A percentile compares a stretch with the other conserved stretches of the same genome.
phyloP scores from a whole-genome alignment of 306 rosid species.

The Pueraria montana region DNA sequence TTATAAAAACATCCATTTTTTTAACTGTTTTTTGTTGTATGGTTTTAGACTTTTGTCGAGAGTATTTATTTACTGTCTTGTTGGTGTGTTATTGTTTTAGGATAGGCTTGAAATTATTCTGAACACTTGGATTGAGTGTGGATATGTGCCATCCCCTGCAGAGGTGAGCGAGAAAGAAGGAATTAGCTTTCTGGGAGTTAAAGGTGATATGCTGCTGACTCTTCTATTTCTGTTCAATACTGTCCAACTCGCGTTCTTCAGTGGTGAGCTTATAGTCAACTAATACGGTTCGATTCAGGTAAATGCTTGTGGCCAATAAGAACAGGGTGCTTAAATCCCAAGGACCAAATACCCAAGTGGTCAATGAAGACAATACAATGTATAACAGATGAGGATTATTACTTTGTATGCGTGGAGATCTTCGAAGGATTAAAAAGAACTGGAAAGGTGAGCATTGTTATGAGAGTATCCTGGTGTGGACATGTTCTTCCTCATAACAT shows the following conservation, averaged over 20 bases:
- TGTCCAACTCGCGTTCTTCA: constrained; percentile 9
- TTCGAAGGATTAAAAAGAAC: constrained; percentile 55
- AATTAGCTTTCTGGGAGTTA: constrained; percentile 64
- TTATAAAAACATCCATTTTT: background rate
- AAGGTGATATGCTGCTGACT: constrained; percentile 61
- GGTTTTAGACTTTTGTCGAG: background rate
- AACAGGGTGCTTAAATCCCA: constrained; percentile 79
- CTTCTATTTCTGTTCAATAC: constrained; percentile 24
- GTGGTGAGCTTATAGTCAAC: constrained; percentile 38
- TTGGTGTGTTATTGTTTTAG: constrained; percentile 56
- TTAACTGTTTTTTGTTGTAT: background rate
- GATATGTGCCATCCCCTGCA: constrained; percentile 84
- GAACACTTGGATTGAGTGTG: constrained; percentile 78
- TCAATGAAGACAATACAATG: constrained; percentile 72
- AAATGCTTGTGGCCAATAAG: constrained; percentile 75
- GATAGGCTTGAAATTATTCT: constrained; percentile 93
- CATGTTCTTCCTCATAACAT: constrained; percentile 13
- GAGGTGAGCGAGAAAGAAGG: constrained; percentile 90
- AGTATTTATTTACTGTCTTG: constrained; percentile 33
- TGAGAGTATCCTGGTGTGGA: background rate
- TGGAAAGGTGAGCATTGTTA: constrained; percentile 55
- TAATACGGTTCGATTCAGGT: constrained; percentile 60
- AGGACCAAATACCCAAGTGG: constrained; percentile 68
- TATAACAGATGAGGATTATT: constrained; percentile 62
- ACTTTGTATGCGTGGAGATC: constrained; percentile 74